Evolutionary conservation across 2,329 filamentous ascomycete species (phyloP).

Genomic region (Trichoderma sp.): DNA sequence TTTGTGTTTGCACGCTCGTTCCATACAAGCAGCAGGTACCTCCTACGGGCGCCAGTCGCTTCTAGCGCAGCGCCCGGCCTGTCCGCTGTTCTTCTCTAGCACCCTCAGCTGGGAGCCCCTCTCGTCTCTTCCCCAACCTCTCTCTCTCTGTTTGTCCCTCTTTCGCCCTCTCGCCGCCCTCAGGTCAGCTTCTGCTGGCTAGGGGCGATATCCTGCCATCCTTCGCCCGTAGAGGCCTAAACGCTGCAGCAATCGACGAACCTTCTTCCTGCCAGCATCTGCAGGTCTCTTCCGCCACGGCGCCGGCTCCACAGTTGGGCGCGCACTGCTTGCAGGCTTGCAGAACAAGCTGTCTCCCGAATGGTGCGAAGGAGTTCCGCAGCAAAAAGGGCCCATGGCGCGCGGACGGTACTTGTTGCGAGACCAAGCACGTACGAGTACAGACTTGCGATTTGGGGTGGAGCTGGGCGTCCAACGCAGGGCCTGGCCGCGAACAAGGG

Average conservation of each 20-base stretch:
- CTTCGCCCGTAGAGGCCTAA: slow-evolving; percentile 16
- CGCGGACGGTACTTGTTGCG: slow-evolving; percentile 1
- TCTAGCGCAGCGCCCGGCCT: slow-evolving; percentile 9
- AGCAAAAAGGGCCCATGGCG: background rate
- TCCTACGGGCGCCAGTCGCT: background rate
- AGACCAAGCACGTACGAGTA: slow-evolving; percentile 24
- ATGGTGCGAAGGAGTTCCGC: slow-evolving; percentile 8
- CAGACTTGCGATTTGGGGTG: slow-evolving; percentile 28
- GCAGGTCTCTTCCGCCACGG: slow-evolving; percentile 15
- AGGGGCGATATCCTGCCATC: slow-evolving; percentile 15
- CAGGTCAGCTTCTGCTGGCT: slow-evolving; percentile 9
- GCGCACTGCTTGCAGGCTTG: slow-evolving; percentile 33
- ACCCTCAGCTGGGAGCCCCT: background rate
- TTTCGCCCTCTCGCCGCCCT: slow-evolving; percentile 5
- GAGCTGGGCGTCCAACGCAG: slow-evolving; percentile 24
- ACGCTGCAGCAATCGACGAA: slow-evolving; percentile 21
- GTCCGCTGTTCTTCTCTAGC: background rate
- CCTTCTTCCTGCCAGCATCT: slow-evolving; percentile 12
- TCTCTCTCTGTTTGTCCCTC: background rate
- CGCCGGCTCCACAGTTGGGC: slow-evolving; percentile 27
- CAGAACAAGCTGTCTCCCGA: slow-evolving; percentile 22
- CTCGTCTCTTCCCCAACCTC: background rate
- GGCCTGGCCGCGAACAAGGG: slow-evolving; percentile 18
- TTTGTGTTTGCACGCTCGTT: background rate
- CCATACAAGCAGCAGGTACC: background rate